A percentile compares a stretch with the other conserved stretches of the same genome.
Conservation (phyloP, 371 early-diverging fungal species). For the Dinochytrium kinnereticum region DNA sequence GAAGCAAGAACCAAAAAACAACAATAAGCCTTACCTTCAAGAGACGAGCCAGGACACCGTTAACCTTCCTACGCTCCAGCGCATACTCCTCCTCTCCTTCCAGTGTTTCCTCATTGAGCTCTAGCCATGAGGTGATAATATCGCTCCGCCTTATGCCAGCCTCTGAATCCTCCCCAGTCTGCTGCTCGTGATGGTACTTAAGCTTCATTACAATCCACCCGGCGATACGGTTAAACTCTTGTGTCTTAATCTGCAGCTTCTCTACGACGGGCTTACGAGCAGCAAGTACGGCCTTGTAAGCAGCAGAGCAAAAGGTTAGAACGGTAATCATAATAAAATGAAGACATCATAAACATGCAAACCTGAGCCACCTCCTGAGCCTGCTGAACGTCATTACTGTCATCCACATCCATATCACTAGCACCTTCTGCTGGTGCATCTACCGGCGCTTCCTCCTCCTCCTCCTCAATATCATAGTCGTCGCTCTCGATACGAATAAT, state of each 20-base stretch:
- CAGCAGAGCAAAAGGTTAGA: too few species aligned
- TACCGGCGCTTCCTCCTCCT: slow-evolving; percentile 27
- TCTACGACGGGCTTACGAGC: slow-evolving; percentile 20
- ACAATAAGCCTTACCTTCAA: slow-evolving; percentile 39
- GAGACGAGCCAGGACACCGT: slow-evolving; percentile 74
- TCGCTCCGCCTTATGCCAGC: slow-evolving; percentile 73
- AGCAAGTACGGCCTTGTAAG: slow-evolving; percentile 16
- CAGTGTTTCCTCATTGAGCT: slow-evolving; percentile 73
- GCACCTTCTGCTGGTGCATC: slow-evolving; percentile 15
- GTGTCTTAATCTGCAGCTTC: slow-evolving; percentile 65
- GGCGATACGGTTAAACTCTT: slow-evolving; percentile 79
- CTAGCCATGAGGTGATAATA: slow-evolving; percentile 84
- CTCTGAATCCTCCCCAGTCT: slow-evolving; percentile 6
- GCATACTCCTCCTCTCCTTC: slow-evolving; percentile 72
- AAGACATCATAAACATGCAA: background rate
- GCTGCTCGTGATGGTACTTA: slow-evolving; percentile 49
- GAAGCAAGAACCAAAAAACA: background rate
- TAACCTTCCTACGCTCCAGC: slow-evolving; percentile 69
- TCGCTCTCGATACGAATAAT: slow-evolving; percentile 94
- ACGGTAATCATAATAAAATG: too few species aligned
- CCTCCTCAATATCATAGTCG: slow-evolving; percentile 77
- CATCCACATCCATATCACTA: slow-evolving; percentile 28
- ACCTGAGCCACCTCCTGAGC: background rate
- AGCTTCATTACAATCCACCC: slow-evolving; percentile 72
- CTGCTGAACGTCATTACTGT: slow-evolving; percentile 13